A percentile compares a stretch with the other conserved stretches of the same genome.
Evolutionary conservation across 1,139 yeast genomes (phyloP).

Genomic region (Sugiyamaella neomexicana): DNA sequence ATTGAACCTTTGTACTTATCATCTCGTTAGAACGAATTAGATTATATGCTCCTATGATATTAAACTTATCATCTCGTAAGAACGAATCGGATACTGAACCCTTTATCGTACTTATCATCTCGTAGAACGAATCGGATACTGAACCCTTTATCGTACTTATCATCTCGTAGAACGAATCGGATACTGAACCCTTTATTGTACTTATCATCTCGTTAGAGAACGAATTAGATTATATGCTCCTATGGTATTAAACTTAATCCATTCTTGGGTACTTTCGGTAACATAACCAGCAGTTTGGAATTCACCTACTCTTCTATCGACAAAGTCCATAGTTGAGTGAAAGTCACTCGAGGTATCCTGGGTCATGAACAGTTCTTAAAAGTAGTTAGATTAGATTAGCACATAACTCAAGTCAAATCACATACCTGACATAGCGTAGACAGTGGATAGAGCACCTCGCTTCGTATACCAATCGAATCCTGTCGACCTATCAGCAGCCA

Average conservation of each 20-base stretch:
- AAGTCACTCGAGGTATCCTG: conserved; percentile 65
- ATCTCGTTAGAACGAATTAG: conserved; percentile 32
- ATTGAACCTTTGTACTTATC: conserved; percentile 8
- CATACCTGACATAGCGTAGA: conserved; percentile 55
- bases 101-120: conserved; percentile 21
- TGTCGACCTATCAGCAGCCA: conserved; percentile 77
- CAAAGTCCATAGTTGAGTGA: conserved; percentile 61
- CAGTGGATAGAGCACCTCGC: conserved; percentile 64
- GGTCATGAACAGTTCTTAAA: conserved; percentile 71
- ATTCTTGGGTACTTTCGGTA: conserved; percentile 67
- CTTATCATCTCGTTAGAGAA: conserved; percentile 38
- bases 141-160: conserved; percentile 5
- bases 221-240: conserved; percentile 66
- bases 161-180: conserved; percentile 31
- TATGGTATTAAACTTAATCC: conserved; percentile 70
- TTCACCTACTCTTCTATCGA: conserved; percentile 58
- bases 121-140: too few species aligned
- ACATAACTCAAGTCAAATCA: background rate
- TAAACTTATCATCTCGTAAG: conserved; percentile 26
- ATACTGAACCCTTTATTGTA: too few species aligned
- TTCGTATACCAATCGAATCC: conserved; percentile 95
- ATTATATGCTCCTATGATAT: too few species aligned
- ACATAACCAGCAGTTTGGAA: conserved; percentile 58
- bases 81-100: too few species aligned
- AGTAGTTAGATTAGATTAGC: conserved; percentile 29